Conservation (phyloP, 495 filamentous ascomycete species). For the Hypomontagnella monticulosa region DNA sequence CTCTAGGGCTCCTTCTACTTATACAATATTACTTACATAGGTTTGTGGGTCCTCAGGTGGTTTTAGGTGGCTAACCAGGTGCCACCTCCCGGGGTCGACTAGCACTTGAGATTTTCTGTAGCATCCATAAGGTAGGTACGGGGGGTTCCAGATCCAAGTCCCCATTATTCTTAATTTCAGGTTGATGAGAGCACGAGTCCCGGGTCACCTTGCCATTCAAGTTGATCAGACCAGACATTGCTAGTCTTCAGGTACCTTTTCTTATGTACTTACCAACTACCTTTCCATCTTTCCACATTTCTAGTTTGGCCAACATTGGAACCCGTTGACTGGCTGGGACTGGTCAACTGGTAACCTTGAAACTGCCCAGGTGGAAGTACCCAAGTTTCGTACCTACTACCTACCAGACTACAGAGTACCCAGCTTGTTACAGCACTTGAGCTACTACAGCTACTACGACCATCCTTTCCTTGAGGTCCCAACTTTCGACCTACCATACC, state of each 20-base stretch:
- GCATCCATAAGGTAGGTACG: slow-evolving; percentile 10
- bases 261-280: background rate
- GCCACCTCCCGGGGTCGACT: slow-evolving; percentile 22
- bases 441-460: no score
- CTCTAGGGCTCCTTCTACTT: background rate
- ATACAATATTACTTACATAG: slow-evolving; percentile 3
- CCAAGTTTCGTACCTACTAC: no score
- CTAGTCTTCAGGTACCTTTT: background rate
- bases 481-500: no score
- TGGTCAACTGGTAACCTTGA: no score
- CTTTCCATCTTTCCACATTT: no score
- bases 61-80: slow-evolving; percentile 21
- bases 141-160: slow-evolving; percentile 22
- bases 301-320: no score
- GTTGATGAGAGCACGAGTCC: slow-evolving; percentile 33
- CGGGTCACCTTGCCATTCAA: slow-evolving; percentile 1
- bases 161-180: slow-evolving; percentile 38
- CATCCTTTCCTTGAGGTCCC: no score
- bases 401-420: no score
- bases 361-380: background rate
- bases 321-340: no score
- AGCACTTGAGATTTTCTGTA: slow-evolving; percentile 24
- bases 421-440: no score
- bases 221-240: background rate
- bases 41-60: slow-evolving; percentile 1